These are phyloP conservation scores for Claviceps arundinis DNA, from an alignment of 2,329 filamentous ascomycete species.

Conservation along the genomic window DNA sequence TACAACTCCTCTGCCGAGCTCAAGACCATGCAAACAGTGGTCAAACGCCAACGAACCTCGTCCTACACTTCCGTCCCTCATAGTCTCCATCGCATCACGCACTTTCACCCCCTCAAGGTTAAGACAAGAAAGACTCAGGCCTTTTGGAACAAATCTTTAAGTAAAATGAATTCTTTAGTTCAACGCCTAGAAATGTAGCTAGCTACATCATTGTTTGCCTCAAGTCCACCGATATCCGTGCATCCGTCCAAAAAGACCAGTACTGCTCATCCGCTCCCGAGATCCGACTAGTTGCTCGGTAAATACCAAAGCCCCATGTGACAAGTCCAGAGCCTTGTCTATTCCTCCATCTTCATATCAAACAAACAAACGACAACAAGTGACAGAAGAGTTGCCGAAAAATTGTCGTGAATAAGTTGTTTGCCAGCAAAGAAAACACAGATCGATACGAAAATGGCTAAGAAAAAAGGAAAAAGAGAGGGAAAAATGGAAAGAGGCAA, in stretches of 20 bases:
- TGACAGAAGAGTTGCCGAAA: not conserved
- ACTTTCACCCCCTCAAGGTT: too few relatives aligned
- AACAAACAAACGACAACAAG: not conserved
- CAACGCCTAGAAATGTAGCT: constrained; percentile 1
- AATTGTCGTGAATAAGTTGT: constrained; percentile 15
- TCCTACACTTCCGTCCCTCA: too few relatives aligned
- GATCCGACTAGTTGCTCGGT: not conserved
- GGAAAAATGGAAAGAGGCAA: constrained; percentile 4
- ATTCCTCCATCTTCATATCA: not conserved
- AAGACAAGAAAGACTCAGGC: too few relatives aligned
- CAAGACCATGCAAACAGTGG: too few relatives aligned
- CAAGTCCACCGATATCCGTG: not conserved
- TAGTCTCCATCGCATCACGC: too few relatives aligned
- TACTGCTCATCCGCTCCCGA: not conserved
- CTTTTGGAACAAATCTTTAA: too few relatives aligned
- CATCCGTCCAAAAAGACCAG: not conserved
- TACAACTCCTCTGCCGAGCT: too few relatives aligned
- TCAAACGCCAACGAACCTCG: too few relatives aligned
- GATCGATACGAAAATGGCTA: not conserved
- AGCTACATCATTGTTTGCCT: constrained; percentile 4
- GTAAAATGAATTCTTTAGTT: too few relatives aligned
- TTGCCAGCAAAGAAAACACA: constrained; percentile 8
- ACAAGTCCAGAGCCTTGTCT: not conserved
- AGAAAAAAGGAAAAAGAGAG: constrained; percentile 11
- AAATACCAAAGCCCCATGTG: too few relatives aligned